phyloP scores from a whole-genome alignment of 148 eudicot genomes.

The Polygonum aviculare region DNA sequence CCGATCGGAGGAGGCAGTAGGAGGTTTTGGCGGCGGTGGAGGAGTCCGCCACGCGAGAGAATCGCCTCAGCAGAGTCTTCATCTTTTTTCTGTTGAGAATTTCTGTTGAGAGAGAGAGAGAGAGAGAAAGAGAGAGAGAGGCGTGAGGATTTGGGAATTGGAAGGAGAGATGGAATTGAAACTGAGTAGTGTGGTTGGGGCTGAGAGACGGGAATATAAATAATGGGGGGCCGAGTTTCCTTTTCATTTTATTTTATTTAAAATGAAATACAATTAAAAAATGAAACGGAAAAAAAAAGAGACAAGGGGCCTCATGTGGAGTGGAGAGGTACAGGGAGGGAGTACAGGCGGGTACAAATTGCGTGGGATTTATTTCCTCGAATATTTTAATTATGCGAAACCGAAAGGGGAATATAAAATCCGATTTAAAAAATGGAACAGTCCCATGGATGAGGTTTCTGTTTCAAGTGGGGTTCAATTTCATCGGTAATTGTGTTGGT shows the following conservation, averaged over 20 bases:
- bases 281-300: background rate
- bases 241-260: background rate
- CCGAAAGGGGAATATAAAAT: background rate
- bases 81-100: constrained; percentile 15
- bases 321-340: constrained; percentile 5
- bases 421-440: background rate
- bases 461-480: too few species aligned
- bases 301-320: constrained; percentile 5
- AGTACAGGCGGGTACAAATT: constrained; percentile 11
- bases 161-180: background rate
- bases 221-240: background rate
- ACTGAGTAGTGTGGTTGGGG: background rate
- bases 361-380: background rate
- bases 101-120: background rate
- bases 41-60: constrained; percentile 67
- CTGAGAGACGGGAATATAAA: background rate
- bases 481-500: too few species aligned
- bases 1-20: constrained; percentile 46
- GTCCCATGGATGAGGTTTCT: too few species aligned
- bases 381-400: background rate
- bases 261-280: background rate
- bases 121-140: constrained; percentile 7
- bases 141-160: background rate
- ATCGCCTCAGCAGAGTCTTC: constrained; percentile 56
- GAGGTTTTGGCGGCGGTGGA: constrained; percentile 23